Evolutionary conservation across 805 yeast genomes (phyloP).

Genomic region (Jamesozyma piceae): DNA sequence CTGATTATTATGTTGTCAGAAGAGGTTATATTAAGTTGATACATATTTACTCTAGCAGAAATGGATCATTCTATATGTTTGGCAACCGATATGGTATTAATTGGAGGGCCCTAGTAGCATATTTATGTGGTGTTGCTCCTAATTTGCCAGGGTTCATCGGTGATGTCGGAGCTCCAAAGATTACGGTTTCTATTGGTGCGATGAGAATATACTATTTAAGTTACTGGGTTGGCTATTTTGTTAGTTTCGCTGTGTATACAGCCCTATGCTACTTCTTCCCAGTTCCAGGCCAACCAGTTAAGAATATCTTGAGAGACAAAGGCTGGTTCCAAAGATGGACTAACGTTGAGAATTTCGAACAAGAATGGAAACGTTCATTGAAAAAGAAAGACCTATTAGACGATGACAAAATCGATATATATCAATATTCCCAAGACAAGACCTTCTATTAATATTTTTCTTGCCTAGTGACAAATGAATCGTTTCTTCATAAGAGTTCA

Average conservation of each 20-base stretch:
- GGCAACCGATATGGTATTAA: conserved; percentile 52
- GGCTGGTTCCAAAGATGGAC: conserved; percentile 56
- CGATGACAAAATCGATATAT: conserved; percentile 11
- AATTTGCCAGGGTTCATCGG: conserved; percentile 34
- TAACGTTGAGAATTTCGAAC: conserved; percentile 55
- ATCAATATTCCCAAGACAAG: conserved; percentile 11
- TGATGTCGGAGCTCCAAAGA: conserved; percentile 46
- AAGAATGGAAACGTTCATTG: conserved; percentile 19
- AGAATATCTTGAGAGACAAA: conserved; percentile 36
- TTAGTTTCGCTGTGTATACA: conserved; percentile 48
- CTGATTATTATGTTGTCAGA: conserved; percentile 64
- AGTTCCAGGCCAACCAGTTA: conserved; percentile 33
- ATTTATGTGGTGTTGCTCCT: conserved; percentile 32
- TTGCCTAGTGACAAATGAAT: no score
- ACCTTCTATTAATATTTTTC: conserved; percentile 7
- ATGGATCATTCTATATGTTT: conserved; percentile 39
- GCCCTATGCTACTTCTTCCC: conserved; percentile 47
- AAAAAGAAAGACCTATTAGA: conserved; percentile 12
- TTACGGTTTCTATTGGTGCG: conserved; percentile 63
- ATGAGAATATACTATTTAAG: conserved; percentile 56
- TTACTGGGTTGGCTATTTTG: conserved; percentile 65
- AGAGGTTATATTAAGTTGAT: conserved; percentile 54
- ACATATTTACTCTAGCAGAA: conserved; percentile 47
- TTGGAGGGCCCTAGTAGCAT: conserved; percentile 75
- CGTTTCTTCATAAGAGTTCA: no score